Evolutionary conservation across 2,329 filamentous ascomycete genomes (phyloP), one percentile per base, ranked within the genome.

Genomic region (Scytalidium sp.): DNA sequence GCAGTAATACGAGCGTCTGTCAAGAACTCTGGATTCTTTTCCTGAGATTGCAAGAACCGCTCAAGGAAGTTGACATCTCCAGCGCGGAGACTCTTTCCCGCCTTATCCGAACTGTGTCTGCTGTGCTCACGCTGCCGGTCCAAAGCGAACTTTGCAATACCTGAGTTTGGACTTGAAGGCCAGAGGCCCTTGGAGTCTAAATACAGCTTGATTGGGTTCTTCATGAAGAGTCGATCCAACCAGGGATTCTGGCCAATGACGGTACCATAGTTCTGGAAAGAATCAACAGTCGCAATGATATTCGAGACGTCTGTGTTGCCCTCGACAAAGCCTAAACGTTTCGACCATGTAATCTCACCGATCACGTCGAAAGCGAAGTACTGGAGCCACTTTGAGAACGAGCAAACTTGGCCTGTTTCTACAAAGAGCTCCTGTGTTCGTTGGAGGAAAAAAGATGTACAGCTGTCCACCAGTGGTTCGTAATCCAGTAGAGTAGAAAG

Each of bases 1-100:
- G 82, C 82, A 55, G 86, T 79, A 10, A 88, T 84, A n/a, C 85
- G 74, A 3, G 73, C 75, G 58, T 87, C 81, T 19, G 74, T 81
- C 81, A 89, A 87, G 67, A 88, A 84, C 1, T 83, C 79, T 0
- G 84, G 84, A 19, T 45, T 13, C 13, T n/a, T 45, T 11, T 29
- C 21, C 13, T 45, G 21, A n/a, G 20, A 19, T 7, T 17, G 15
- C 17, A 45, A n/a, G 13, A 45, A 17, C 11, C 43, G 21, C 29
- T 45, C 43, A 19, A 45, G 43, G 5, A 45, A 17, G n/a, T n/a
- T n/a, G n/a, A n/a, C n/a, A 45, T 45, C 43, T n/a, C 43, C 22
- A 29, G 21, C 8, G 10, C 15, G 15, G 5, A 43, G 20, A 15
- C 29, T 27, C 42, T 22, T 27, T n/a, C n/a, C n/a, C n/a, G n/a